Base-by-base conservation (phyloP, 1,284 basidiomycete species). In the Austroboletus novae-zelandiae region DNA sequence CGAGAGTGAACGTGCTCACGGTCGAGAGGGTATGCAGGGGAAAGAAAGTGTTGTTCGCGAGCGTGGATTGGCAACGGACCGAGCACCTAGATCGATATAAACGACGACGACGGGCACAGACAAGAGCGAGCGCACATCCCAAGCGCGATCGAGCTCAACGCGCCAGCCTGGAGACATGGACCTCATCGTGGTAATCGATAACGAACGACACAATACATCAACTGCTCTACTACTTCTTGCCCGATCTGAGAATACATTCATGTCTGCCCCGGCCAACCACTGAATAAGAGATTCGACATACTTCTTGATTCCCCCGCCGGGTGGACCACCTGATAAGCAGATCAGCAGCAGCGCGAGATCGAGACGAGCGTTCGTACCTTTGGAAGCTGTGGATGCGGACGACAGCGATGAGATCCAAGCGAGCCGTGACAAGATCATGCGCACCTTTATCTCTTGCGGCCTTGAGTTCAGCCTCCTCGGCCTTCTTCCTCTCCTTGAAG, bases 241-340 rank as follows among this genome's bases (percentile, higher is more conserved):
- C 39, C 39, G 40, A 52, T 6, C 51, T 25, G 17, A 41, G 32
- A 23, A 35, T 11, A 23, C 36, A 41, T 39, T 46, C 31, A 37
- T 68, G 87, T 86, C 81, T 87, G 88, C 45, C 82, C 83, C 35
- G 84, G 86, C 45, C 18, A 45, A 29, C 52, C 48, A 34, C 40
- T 20, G 8, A 40, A 47, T 23, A 36, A 49, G 40, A 48, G 14
- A 37, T 36, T 47, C 34, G 30, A 75, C 81, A 57, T 66, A 89
- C 89, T 91, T 89, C 79, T 91, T 91, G 75, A 91, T 88, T 34
- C 89, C 89, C 42, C 79, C 79, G 32, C 87, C 85, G 47, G 81
- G 77, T 27, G 84, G 71, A 31, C 87, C 86, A 58, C 79, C 88
- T 83, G 48, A 40, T 23, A n/a, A 36, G 31, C 23, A 23, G 32